These are phyloP conservation scores for Teunomyces panamensis DNA, from an alignment of 805 yeast species.

Conservation along the genomic window DNA sequence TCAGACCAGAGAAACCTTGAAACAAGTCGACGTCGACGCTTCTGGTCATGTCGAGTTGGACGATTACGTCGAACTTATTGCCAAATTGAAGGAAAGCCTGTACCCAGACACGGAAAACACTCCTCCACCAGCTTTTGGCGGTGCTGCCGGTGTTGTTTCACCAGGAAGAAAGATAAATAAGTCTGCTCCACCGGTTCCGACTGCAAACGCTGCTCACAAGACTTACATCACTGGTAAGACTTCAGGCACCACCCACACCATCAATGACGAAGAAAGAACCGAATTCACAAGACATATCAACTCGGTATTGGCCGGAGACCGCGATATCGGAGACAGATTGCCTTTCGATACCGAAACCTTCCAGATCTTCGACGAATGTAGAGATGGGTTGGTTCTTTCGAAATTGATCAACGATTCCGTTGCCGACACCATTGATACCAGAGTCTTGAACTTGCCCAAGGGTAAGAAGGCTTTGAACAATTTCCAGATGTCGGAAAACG, in stretches of 20 bases:
- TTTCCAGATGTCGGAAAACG: constrained; percentile 95
- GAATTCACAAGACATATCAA: constrained; percentile 97
- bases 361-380: constrained; percentile 94
- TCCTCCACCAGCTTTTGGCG: constrained; percentile 21
- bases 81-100: constrained; percentile 63
- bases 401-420: constrained; percentile 96
- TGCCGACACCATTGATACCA: constrained; percentile 96
- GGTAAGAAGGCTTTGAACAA: constrained; percentile 73
- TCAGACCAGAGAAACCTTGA: constrained; percentile 89
- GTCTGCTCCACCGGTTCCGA: constrained; percentile 38
- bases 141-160: constrained; percentile 6
- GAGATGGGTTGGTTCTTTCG: constrained; percentile 90
- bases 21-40: constrained; percentile 89
- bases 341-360: constrained; percentile 93
- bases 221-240: constrained; percentile 82
- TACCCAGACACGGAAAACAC: constrained; percentile 17
- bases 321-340: constrained; percentile 75
- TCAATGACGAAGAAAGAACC: constrained; percentile 93
- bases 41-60: constrained; percentile 96
- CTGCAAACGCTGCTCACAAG: constrained; percentile 50
- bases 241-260: constrained; percentile 93
- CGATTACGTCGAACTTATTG: constrained; percentile 81
- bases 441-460: constrained; percentile 89
- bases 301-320: constrained; percentile 84
- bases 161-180: constrained; percentile 22